Evolutionary conservation across 2,329 filamentous ascomycete genomes (phyloP), one percentile per base, ranked within the genome.

Genomic region (Cladophialophora chaetospira): DNA sequence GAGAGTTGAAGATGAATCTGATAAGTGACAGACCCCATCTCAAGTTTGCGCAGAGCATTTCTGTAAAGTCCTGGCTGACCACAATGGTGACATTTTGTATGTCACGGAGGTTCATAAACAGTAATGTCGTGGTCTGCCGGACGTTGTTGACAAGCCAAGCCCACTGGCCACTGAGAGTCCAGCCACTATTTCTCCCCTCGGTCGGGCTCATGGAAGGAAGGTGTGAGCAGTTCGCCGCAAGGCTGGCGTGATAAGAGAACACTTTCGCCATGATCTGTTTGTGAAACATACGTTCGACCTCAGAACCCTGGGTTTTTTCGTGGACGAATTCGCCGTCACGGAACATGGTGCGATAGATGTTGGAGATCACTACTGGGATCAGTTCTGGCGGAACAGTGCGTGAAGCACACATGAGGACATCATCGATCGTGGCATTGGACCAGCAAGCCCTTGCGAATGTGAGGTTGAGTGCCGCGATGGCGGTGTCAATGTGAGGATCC

Each of bases 281-380:
- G 58, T 86, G 80, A 62, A 94, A 82, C 29, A 96, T 76, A 57
- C 86, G 80, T 68, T 93, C 86, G 64, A 88, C 83, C 58, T 96
- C 89, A 46, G 89, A 63, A 13, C 57, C 60, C 38, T 43, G 49
- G 4, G 53, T 56, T 46, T 60, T 61, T 44, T 64, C 62, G 17
- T 59, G 82, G 0, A 90, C 88, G 68, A 92, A 95, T 73, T 97
- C 93, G 45, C 92, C 83, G 47, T 86, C 84, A 26, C 89, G 79
- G 61, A 86, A 87, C 49, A 92, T 76, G 55, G 88, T 83, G 36
- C 83, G 80, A 50, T 89, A 85, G 10, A 91, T 76, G 62, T 89
- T 86, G 36, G 77, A 79, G 50, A 89, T 75, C 85, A 56, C 85
- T 79, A 38, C 79, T 77, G 51, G 84, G 76, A 62, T 88, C 84